phyloP scores from a whole-genome alignment of 192 early-diverging fungal genomes.

The Backusella sp. region DNA sequence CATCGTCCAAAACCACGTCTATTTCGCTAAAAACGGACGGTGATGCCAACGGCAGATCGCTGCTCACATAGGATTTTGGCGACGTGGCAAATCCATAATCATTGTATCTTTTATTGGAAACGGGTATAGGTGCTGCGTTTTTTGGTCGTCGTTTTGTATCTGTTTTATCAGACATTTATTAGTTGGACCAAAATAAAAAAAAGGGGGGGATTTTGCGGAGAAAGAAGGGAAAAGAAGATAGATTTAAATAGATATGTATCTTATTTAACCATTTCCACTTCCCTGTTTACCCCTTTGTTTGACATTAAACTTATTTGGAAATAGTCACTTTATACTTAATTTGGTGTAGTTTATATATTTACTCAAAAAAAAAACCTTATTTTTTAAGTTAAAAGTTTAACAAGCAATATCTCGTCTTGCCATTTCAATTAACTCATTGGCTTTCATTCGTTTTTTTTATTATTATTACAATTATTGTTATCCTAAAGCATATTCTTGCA shows the following conservation, averaged over 20 bases:
- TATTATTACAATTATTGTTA: background rate
- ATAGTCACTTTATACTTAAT: background rate
- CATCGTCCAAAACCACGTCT: slow-evolving; percentile 39
- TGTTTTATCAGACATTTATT: background rate
- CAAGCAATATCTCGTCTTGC: background rate
- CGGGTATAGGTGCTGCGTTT: slow-evolving; percentile 1
- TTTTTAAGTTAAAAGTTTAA: slow-evolving; percentile 1
- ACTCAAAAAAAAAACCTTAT: background rate
- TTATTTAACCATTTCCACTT: background rate
- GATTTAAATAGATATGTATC: background rate
- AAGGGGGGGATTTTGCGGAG: background rate
- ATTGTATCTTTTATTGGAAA: background rate
- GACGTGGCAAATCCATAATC: slow-evolving; percentile 5
- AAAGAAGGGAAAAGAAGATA: slow-evolving; percentile 2
- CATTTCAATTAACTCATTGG: background rate
- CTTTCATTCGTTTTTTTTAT: background rate
- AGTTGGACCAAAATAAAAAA: background rate
- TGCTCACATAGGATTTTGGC: background rate
- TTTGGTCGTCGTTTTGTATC: slow-evolving; percentile 5
- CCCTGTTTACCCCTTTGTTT: background rate
- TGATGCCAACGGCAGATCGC: background rate
- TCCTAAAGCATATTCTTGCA: background rate
- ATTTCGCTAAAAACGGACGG: slow-evolving; percentile 17
- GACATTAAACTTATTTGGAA: background rate
- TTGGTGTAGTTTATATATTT: background rate